Evolutionary conservation across 306 rosid genomes (phyloP), one percentile per base, ranked within the genome.

Genomic region (Hippophae rhamnoides): DNA sequence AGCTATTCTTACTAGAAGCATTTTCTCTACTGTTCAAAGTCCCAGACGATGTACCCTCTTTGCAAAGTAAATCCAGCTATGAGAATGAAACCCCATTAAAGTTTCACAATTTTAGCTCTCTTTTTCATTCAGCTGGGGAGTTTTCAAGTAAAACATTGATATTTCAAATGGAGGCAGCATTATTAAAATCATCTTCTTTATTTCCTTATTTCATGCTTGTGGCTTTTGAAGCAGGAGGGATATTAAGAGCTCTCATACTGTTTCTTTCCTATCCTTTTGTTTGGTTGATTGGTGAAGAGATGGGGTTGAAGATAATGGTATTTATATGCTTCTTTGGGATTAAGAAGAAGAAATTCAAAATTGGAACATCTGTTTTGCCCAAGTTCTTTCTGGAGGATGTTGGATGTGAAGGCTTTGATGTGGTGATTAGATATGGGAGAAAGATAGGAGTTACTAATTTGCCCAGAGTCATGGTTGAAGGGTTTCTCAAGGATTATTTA

Each of bases 161-260:
- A 57, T 87, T 87, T 68, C 76, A 81, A 41, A 60, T 82, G 23
- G 92, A 87, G 69, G 73, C 75, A 5, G 50, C 82, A 18, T 9
- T 87, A 45, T 23, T 87, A 55, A 72, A 70, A 52, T 75, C 86
- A 6, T 38, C 72, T 57, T 79, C 89, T 0, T 13, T 76, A 10
- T 84, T 87, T 40, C 83, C 95, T 47, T 87, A 84, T 67, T 87
- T 87, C 83, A 69, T 84, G 89, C 77, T 87, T 10, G 86, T 82
- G 68, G 88, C 95, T 41, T 76, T 84, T 63, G 95, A 87, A 68
- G 95, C 79, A 23, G 84, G 92, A 10, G 84, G 92, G 41, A 13
- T 84, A 6, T 14, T 78, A 7, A 75, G 92, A 53, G 69, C 80
- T 44, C 61, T 84, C 18, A 25, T 78, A 54, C 57, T 87, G 69